Base-by-base conservation (phyloP, 2,329 filamentous ascomycete species). In the Fusarium sp. region DNA sequence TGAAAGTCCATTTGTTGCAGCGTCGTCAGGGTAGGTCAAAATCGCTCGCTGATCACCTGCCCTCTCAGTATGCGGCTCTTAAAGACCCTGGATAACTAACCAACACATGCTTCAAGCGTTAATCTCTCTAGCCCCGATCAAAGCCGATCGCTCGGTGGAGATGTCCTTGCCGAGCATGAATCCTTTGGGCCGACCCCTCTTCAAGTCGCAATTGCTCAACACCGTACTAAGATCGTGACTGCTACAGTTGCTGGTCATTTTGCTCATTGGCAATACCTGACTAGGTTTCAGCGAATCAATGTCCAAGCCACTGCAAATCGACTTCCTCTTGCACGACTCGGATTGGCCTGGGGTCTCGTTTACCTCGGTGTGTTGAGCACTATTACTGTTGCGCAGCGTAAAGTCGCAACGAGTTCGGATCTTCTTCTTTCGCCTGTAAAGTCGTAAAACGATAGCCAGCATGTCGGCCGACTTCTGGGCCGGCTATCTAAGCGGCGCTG, bases 381-480 rank as follows among this genome's bases (percentile, higher is more conserved):
- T 27, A 62, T 76, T 32, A 75, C 73, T 47, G 25, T 68, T 42
- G 71, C 74, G 44, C 67, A 75, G 63, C 73, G 66, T 32, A 68
- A 55, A 49, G 64, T 76, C 40, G 53, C 62, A 25, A 70, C 50
- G 43, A 52, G 50, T 30, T 34, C 55, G 29, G 55, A 73, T 57
- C 45, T 32, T 57, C 47, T 68, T 32, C 57, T 67, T 14, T 43
- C 27, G n/a, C 45, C 38, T 46, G 24, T 47, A 25, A 51, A 66
- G 27, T 61, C 60, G 27, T 68, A 43, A 25, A 63, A 47, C 27
- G 5, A 45, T 38, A 62, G 52, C 16, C 22, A 57, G n/a, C 46
- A 95, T 96, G 92, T 93, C 92, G 53, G 89, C 93, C 73, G 95
- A 97, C 79, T 98, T 98, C 81, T 97, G 93, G 92, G 93, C 95